Base-by-base conservation (phyloP, 2,329 filamentous ascomycete genomes). In the Taxawa tesnikishii region DNA sequence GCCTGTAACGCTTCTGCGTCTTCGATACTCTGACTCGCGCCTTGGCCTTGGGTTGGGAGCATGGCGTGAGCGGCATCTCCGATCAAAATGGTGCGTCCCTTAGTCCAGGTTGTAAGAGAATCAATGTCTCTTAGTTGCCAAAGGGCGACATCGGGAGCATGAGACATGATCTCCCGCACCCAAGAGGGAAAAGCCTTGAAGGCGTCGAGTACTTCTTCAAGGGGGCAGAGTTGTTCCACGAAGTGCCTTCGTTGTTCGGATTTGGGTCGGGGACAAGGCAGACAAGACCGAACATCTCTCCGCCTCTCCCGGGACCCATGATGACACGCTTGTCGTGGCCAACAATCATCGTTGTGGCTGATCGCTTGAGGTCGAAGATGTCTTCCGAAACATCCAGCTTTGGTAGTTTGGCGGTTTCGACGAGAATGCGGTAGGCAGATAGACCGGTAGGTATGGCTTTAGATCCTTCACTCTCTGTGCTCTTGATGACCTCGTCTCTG, bases 111-210 rank as follows among this genome's bases (percentile, higher is more conserved):
- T 3, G 41, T 34, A n/a, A 65, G 32, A 0, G 59, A 55, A 29
- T 63, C 60, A 15, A 59, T 38, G 37, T 66, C 62, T 17, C 59
- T 55, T 2, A 65, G 43, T 36, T 64, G 60, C 60, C 62, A 67
- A 0, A 66, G 43, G 1, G 53, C 56, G 2, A 64, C 49, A 27
- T 55, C 48, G 5, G 48, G 38, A 1, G 50, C 50, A 4, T 43
- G 38, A 15, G 34, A 37, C 9, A 65, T 51, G 6, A 55, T 42
- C 1, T 43, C 43, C 15, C 47, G 51, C 2, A 55, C 44, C 62
- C 62, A 65, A 0, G 38, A 31, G 0, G 62, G 62, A 29, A 62
- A 65, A 4, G 55, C 56, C 2, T 47, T 39, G 36, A 55, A 66
- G 0, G 53, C 55, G n/a, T 56, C 48, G 1, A 61, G 41, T 31